Evolutionary conservation across 2,329 filamentous ascomycete genomes (phyloP), one percentile per base, ranked within the genome.

Genomic region (Calonectria ilicicola): DNA sequence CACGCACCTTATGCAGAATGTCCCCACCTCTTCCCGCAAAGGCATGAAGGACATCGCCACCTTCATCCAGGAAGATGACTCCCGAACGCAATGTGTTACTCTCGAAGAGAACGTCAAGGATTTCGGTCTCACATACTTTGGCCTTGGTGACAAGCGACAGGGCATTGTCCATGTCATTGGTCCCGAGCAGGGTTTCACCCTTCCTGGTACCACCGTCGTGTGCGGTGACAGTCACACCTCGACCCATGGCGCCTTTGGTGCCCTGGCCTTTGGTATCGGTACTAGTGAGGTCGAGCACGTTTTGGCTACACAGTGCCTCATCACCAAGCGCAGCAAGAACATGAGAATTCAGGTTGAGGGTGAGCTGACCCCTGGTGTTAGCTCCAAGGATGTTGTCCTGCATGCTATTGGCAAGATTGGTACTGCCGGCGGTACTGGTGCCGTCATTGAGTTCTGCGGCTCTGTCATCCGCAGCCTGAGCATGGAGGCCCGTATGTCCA

Each of bases 251-350:
- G 97, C 97, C 65, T 99, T 98, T 80, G 97, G 97, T 78, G 91
- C 96, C 79, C 91, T 98, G 74, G 97, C 97, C 47, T 98, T 98
- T 82, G 97, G 97, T 84, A 99, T 99, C 82, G 97, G 97, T 80
- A 99, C 97, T 74, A 98, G 95, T 83, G 97, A 99, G 87, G 97
- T 98, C 78, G 97, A 99, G 90, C 96, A 99, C 86, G 97, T 99
- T 75, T 91, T 99, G 70, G 97, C 97, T 65, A 98, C 97, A 17
- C 97, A 98, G 85, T 98, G 95, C 72, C 88, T 99, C 77, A 95
- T 98, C 84, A 98, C 96, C 75, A 95, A 95, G 87, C 91, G 95
- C 82, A 98, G 95, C 86, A 98, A 98, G 89, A 98, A 99, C 89
- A 98, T 99, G 96, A 93, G 95, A 81, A 93, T 99, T 80, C 94